phyloP scores from a whole-genome alignment of 73 alveolate genomes.

The Paramecium primaurelia region DNA sequence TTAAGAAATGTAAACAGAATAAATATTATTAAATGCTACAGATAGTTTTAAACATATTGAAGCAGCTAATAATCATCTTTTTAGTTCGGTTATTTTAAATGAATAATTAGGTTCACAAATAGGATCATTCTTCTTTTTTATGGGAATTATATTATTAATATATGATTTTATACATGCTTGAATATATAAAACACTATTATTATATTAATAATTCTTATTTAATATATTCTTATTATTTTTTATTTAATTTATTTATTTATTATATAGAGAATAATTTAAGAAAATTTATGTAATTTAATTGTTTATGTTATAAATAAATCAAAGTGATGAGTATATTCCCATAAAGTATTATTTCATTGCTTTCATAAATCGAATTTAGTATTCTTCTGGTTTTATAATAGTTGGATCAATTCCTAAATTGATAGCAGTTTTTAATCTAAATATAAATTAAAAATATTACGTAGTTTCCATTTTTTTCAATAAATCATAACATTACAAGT shows the following conservation, averaged over 20 bases:
- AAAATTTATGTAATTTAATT: too few relatives aligned
- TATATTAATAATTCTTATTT: too few relatives aligned
- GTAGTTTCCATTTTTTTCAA: slow-evolving; percentile 42
- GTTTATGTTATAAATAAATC: neutral
- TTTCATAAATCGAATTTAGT: slow-evolving; percentile 48
- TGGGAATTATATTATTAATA: neutral
- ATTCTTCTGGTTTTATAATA: slow-evolving; percentile 59
- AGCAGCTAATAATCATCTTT: neutral
- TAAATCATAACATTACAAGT: slow-evolving; percentile 33
- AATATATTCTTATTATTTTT: too few relatives aligned
- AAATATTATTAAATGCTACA: neutral
- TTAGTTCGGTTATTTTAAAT: neutral
- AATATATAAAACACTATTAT: neutral
- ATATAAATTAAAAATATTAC: neutral
- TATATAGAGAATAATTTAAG: too few relatives aligned
- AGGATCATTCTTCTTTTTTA: neutral
- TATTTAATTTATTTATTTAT: neutral
- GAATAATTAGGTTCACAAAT: neutral
- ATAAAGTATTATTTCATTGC: slow-evolving; percentile 64
- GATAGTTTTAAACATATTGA: neutral
- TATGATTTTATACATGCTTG: neutral
- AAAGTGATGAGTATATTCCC: neutral
- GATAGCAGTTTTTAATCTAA: neutral
- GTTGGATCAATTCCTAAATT: slow-evolving; percentile 49
- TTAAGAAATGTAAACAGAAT: neutral